Evolutionary conservation across 495 filamentous ascomycete species (phyloP).

Genomic region (Penicillium bialowiezense): DNA sequence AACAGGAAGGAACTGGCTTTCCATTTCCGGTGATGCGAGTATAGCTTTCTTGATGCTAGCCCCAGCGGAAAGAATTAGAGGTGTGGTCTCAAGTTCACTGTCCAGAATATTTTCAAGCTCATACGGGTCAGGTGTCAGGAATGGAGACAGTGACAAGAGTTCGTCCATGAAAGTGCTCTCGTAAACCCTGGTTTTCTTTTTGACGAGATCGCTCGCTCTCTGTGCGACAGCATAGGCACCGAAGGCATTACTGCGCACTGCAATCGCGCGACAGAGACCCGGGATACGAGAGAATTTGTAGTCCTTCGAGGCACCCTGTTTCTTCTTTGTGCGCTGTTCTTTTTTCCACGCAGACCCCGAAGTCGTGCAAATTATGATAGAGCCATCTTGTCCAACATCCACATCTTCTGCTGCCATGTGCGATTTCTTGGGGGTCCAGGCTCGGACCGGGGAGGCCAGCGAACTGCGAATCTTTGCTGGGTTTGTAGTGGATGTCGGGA

Average conservation of each 20-base stretch:
- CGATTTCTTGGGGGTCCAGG: constrained; percentile 78
- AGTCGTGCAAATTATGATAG: constrained; percentile 88
- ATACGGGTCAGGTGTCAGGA: constrained; percentile 29
- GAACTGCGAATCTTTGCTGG: constrained; percentile 80
- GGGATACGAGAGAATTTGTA: constrained; percentile 92
- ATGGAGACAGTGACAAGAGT: constrained; percentile 63
- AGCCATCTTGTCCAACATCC: constrained; percentile 87
- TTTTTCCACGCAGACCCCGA: constrained; percentile 91
- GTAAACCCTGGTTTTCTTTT: constrained; percentile 65
- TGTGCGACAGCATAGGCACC: constrained; percentile 88
- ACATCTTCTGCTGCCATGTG: constrained; percentile 86
- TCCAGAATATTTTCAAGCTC: constrained; percentile 15
- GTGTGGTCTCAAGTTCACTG: constrained; percentile 13
- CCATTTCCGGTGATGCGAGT: constrained; percentile 54
- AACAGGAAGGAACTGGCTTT: constrained; percentile 46
- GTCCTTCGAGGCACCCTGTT: constrained; percentile 67
- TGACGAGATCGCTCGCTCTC: constrained; percentile 78
- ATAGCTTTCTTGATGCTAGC: constrained; percentile 40
- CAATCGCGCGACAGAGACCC: constrained; percentile 75
- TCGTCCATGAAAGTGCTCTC: constrained; percentile 70
- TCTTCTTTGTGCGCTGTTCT: constrained; percentile 74
- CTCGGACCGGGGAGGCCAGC: constrained; percentile 67
- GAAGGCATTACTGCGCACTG: constrained; percentile 81
- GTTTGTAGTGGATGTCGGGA: constrained; percentile 76
- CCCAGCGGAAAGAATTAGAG: constrained; percentile 19